Base-by-base conservation (phyloP, 805 yeast genomes). In the Cyberlindnera subsufficiens region DNA sequence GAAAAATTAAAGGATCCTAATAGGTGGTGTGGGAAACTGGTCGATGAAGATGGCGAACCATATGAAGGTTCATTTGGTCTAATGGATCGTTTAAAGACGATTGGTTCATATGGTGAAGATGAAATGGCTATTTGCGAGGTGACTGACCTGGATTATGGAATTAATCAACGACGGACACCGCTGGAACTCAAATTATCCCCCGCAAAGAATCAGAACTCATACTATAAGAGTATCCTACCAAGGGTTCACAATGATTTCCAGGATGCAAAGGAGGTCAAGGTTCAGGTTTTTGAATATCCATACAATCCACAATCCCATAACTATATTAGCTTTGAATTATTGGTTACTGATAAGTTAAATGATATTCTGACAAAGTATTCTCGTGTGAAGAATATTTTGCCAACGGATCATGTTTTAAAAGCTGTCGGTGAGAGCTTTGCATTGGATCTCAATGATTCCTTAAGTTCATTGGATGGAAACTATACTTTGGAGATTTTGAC, bases 31-130 rank as follows among this genome's bases (percentile, higher is more conserved):
- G 56, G 91, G 30, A 85, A 85, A 44, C 69, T 91, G 18, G 89
- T 85, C 1, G 99, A 93, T 59, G 98, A 91, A 39, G 97, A 90
- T 58, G 91, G 91, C 7, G 96, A 95, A 39, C 82, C 86, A 32
- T 89, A 87, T 42, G 99, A 95, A 52, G 82, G 77, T 30, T 86
- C 88, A 40, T 90, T 93, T 67, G 98, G 98, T 2, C 78, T 90
- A 1, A 66, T 93, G 42, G 91, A 84, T 36, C 68, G 97, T 49
- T 71, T 76, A 0, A 69, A 90, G 41, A 54, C 67, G 4, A 67
- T 93, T 22, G 68, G 79, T 3, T 78, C 91, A 0, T 86, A 88
- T 59, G 86, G 88, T 19, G 82, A 80, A 42, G 86, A 81, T 50
- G 96, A 88, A 51, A 75, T 93, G 43, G 96, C 95, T 0, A 58